A percentile compares a stretch with the other conserved stretches of the same genome.
These are phyloP conservation scores for Fusarium sp. DNA, from an alignment of 2,329 filamentous ascomycete genomes.

Conservation along the genomic window DNA sequence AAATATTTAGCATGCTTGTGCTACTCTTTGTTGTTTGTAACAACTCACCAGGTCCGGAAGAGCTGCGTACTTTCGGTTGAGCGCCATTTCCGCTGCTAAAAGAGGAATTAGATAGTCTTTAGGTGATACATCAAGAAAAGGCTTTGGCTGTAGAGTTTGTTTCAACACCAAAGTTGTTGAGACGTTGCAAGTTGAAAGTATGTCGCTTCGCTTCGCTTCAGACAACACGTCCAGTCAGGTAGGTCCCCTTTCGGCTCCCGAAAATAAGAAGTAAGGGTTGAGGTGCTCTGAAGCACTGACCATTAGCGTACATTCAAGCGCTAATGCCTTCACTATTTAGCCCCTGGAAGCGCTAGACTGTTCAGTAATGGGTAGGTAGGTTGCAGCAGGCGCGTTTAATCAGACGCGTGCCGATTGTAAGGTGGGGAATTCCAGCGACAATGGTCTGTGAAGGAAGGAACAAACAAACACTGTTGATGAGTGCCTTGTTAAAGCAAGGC, in stretches of 20 bases:
- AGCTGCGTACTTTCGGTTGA: conserved; percentile 84
- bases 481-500: neutral
- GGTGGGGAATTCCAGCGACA: neutral
- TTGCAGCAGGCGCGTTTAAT: conserved; percentile 26
- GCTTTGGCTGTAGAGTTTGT: neutral
- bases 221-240: neutral
- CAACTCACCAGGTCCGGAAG: conserved; percentile 78
- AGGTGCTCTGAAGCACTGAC: conserved; percentile 19
- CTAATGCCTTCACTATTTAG: neutral
- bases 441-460: conserved; percentile 16
- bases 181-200: conserved; percentile 1
- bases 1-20: conserved; percentile 28
- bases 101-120: neutral
- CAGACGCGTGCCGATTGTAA: conserved; percentile 21
- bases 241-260: conserved; percentile 18
- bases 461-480: neutral
- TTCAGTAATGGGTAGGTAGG: neutral
- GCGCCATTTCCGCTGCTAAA: conserved; percentile 67
- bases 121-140: neutral
- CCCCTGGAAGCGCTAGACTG: conserved; percentile 6
- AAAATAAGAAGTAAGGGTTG: too few species aligned
- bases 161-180: neutral
- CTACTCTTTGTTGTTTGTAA: conserved; percentile 2
- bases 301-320: conserved; percentile 11
- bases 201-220: neutral